Base-by-base conservation (phyloP, 257 asterid genomes). In the Nemophila menziesii region DNA sequence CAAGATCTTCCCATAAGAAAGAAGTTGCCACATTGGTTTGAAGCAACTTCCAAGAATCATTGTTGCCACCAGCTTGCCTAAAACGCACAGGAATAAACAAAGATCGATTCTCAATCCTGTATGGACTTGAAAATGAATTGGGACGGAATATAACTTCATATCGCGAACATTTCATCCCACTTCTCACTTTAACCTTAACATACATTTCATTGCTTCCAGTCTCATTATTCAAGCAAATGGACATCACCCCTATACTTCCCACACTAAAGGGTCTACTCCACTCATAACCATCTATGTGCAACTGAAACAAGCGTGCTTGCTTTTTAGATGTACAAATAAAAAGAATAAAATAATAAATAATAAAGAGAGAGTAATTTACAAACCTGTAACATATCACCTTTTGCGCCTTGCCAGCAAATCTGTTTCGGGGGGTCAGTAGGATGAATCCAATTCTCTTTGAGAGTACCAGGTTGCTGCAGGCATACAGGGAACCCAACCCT, bases 81-180 rank as follows among this genome's bases (percentile, higher is more conserved):
- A 78, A 77, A 65, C 59, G 80, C 44, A 90, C 39, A 6, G 99
- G 83, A 54, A 81, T 65, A 67, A 72, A 75, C 53, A 85, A 63
- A 33, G 96, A 85, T 56, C 80, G 86, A 59, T 90, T 90, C 61
- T 90, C 99, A 11, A 90, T 77, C 98, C 98, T 90, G 92, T 78
- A 90, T 63, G 98, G 96, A 63, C 94, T 85, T 22, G 98, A 66
- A 55, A 74, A 73, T 24, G 86, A 74, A 58, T 51, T 56, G 33
- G 93, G 96, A 17, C 96, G 94, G 68, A 90, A 64, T 64, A 90
- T 68, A 52, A 81, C 86, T 67, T 90, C 98, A 63, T 66, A 72
- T 58, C 70, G 78, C 11, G 92, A 85, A 44, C 67, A 66, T 73
- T 79, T 79, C 26, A 85, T 73, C 50, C 94, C 96, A 43, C 93